Evolutionary conservation across 257 asterid genomes (phyloP).

Genomic region (Nicotiana sylvestris): DNA sequence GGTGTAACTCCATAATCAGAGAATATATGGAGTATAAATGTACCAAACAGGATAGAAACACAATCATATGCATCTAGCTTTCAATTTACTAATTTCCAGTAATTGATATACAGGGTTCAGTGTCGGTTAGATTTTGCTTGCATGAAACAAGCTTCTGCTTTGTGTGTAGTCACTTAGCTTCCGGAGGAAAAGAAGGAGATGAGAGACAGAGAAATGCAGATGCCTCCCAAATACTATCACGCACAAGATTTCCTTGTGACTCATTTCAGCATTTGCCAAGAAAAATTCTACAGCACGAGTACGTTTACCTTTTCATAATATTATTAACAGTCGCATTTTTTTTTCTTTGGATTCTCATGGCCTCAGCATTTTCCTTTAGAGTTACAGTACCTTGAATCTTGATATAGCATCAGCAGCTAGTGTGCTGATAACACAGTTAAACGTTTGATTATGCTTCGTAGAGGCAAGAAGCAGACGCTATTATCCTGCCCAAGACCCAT

Average conservation of each 20-base stretch:
- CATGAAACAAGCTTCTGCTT: slow-evolving; percentile 59
- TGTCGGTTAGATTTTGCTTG: slow-evolving; percentile 51
- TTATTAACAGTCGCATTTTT: not conserved
- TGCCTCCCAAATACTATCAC: slow-evolving; percentile 43
- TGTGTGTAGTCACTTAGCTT: slow-evolving; percentile 59
- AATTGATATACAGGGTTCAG: slow-evolving; percentile 46
- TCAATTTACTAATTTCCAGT: slow-evolving; percentile 1
- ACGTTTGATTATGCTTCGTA: not conserved
- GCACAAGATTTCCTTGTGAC: slow-evolving; percentile 41
- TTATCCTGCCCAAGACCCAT: not conserved
- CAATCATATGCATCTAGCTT: not conserved
- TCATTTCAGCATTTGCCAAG: slow-evolving; percentile 40
- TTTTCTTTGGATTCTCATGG: not conserved
- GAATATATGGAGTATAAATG: not conserved
- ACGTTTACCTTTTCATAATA: slow-evolving; percentile 13
- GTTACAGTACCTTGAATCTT: not conserved
- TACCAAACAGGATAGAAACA: not conserved
- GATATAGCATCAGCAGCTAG: not conserved
- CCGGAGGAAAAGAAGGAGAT: slow-evolving; percentile 39
- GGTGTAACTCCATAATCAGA: not conserved
- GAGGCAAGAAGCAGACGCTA: not conserved
- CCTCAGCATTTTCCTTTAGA: not conserved
- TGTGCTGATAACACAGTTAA: not conserved
- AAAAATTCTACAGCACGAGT: slow-evolving; percentile 68
- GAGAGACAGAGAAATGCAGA: slow-evolving; percentile 55